A percentile compares a stretch with the other conserved stretches of the same genome.
phyloP scores from a whole-genome alignment of 805 yeast species.

The Suhomyces sp. region DNA sequence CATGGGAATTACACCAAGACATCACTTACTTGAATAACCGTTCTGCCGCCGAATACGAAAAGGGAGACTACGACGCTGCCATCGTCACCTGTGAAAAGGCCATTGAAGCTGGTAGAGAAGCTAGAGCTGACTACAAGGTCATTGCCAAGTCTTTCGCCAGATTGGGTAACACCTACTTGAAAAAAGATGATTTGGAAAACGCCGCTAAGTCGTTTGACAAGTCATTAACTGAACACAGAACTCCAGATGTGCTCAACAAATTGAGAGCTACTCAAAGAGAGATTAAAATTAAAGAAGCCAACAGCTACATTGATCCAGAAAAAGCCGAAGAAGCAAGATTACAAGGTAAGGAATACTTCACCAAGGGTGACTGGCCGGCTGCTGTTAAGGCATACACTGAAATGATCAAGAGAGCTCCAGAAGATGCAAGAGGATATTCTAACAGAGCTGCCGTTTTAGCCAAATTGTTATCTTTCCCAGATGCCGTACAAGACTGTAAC shows the following conservation, averaged over 20 bases:
- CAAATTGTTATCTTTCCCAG: constrained; percentile 95
- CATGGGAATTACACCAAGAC: constrained; percentile 79
- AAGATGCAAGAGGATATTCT: constrained; percentile 93
- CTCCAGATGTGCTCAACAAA: constrained; percentile 87
- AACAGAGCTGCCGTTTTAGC: constrained; percentile 97
- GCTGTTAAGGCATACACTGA: constrained; percentile 95
- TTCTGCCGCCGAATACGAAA: constrained; percentile 97
- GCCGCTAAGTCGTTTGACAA: constrained; percentile 83
- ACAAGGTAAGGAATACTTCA: constrained; percentile 85
- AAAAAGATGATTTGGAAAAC: constrained; percentile 65
- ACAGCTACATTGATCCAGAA: constrained; percentile 80
- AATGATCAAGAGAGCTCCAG: constrained; percentile 96
- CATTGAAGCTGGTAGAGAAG: constrained; percentile 83
- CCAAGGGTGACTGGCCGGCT: constrained; percentile 92
- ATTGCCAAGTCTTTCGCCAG: constrained; percentile 94
- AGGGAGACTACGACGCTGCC: constrained; percentile 86
- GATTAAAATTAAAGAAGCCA: constrained; percentile 73
- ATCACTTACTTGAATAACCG: constrained; percentile 93
- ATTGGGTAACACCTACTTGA: constrained; percentile 78
- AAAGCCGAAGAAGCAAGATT: constrained; percentile 95
- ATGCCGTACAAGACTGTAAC: constrained; percentile 90
- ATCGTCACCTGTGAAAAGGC: constrained; percentile 80
- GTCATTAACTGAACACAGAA: constrained; percentile 94
- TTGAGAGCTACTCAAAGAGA: constrained; percentile 86
- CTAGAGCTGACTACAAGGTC: constrained; percentile 86